These are phyloP conservation scores for Saccharomyces hybrid DNA, from an alignment of 1,139 yeast genomes.

Conservation along the genomic window DNA sequence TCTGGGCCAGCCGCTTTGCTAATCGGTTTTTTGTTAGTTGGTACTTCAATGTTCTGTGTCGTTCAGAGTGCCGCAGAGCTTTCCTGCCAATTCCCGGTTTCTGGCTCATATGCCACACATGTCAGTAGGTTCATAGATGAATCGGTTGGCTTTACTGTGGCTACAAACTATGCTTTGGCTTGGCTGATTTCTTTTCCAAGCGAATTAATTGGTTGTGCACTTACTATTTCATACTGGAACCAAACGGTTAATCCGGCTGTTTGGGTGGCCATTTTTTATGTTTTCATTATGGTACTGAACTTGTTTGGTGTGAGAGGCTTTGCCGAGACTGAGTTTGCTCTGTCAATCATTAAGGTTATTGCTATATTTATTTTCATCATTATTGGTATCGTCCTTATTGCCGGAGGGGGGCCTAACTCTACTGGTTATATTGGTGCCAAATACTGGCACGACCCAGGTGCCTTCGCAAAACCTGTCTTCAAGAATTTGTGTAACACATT, in stretches of 20 bases:
- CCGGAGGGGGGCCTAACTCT: conserved; percentile 60
- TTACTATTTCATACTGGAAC: conserved; percentile 59
- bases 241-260: conserved; percentile 18
- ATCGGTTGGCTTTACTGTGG: conserved; percentile 69
- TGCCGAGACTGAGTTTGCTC: conserved; percentile 60
- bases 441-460: conserved; percentile 59
- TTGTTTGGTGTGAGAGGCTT: conserved; percentile 57
- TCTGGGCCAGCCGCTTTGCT: no score
- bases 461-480: conserved; percentile 41
- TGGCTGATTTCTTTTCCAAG: conserved; percentile 66
- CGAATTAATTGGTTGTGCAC: conserved; percentile 65
- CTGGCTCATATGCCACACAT: no score
- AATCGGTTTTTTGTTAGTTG: no score
- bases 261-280: conserved; percentile 51
- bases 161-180: conserved; percentile 63
- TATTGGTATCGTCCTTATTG: conserved; percentile 55
- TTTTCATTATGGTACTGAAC: conserved; percentile 48
- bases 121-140: conserved; percentile 61
- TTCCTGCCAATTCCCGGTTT: no score
- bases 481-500: conserved; percentile 46
- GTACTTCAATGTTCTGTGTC: no score
- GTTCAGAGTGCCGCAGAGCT: no score
- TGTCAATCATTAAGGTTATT: conserved; percentile 51
- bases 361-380: conserved; percentile 62
- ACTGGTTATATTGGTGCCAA: conserved; percentile 50